Base-by-base conservation (phyloP, 768 basidiomycete genomes). In the Leucogyrophana mollusca region DNA sequence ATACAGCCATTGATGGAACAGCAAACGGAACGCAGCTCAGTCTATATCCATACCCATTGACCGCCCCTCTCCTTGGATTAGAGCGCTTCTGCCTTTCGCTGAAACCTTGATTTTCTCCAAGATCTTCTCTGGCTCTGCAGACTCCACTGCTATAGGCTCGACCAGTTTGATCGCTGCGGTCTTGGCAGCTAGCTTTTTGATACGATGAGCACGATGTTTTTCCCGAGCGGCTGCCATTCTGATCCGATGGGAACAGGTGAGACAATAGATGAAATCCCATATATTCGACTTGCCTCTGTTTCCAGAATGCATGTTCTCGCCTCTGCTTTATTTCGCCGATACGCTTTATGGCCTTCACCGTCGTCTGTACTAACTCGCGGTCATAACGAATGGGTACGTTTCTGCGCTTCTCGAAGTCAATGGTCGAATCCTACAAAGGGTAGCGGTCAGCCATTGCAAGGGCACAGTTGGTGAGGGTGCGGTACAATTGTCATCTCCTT, bases 401-500 rank as follows among this genome's bases (percentile, higher is more conserved):
- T 67, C 96, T 82, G 54, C 96, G 85, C 71, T 99, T 99, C 77
- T 99, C 96, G 67, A 99, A 99, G 59, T 95, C 94, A 64, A 97
- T 93, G 3, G 95, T 98, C 2, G 94, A 90, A 71, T 99, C 96
- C 95, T 98, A 52, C 25, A 36, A 35, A 36, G 38, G 39, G n/a
- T n/a, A n/a, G n/a, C 39, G 40, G 7, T 13, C 21, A 47, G 2
- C 24, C 27, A 33, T n/a, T 22, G 36, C 27, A 9, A 42, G 9
- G 11, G 16, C 14, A 45, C 9, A 33, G 41, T n/a, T n/a, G n/a
- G 30, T 10, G n/a, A 44, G 11, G 70, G 4, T 22, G 13, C 21
- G 88, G 64, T 61, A 94, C 94, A 60, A 99, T 88, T 4, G 90
- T 94, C 96, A 99, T 99, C 73, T 99, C 96, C 73, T 98, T 99